Conservation (phyloP, 441 rosid genomes). For the Euphorbia celastroides region DNA sequence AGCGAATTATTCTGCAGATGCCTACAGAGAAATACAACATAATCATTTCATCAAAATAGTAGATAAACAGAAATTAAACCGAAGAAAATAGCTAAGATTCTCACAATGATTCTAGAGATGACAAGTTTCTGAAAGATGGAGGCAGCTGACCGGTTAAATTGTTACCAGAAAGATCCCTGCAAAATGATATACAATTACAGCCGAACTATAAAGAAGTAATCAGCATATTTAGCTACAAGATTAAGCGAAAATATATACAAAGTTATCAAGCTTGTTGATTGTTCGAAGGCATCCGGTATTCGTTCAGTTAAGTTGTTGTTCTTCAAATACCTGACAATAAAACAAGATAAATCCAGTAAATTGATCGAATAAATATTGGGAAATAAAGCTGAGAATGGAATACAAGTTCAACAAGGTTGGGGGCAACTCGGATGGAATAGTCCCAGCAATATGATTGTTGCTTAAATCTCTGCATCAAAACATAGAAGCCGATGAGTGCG, state of each 20-base stretch:
- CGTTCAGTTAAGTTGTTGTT: slow-evolving; percentile 58
- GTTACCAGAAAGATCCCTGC: slow-evolving; percentile 76
- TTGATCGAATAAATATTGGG: not conserved
- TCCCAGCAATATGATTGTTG: slow-evolving; percentile 77
- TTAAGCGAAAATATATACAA: slow-evolving; percentile 40
- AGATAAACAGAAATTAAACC: not conserved
- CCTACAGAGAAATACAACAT: slow-evolving; percentile 34
- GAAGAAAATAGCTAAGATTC: slow-evolving; percentile 6
- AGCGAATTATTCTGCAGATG: slow-evolving; percentile 78
- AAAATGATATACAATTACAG: slow-evolving; percentile 17
- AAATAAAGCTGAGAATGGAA: slow-evolving; percentile 20
- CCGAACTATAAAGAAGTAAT: slow-evolving; percentile 2
- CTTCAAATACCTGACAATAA: slow-evolving; percentile 48
- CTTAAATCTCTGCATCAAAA: slow-evolving; percentile 70
- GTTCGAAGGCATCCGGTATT: slow-evolving; percentile 76
- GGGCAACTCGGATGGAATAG: slow-evolving; percentile 67
- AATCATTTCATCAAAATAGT: not conserved
- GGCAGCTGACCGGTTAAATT: slow-evolving; percentile 68
- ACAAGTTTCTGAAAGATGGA: slow-evolving; percentile 25
- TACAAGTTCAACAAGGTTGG: slow-evolving; percentile 58
- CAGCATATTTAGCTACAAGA: slow-evolving; percentile 3
- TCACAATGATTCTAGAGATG: slow-evolving; percentile 24
- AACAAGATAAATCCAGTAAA: not conserved
- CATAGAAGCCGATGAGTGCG: slow-evolving; percentile 9
- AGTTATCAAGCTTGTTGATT: slow-evolving; percentile 40